These are phyloP conservation scores for Galerina sulciceps DNA, from an alignment of 768 basidiomycete species.

Conservation along the genomic window DNA sequence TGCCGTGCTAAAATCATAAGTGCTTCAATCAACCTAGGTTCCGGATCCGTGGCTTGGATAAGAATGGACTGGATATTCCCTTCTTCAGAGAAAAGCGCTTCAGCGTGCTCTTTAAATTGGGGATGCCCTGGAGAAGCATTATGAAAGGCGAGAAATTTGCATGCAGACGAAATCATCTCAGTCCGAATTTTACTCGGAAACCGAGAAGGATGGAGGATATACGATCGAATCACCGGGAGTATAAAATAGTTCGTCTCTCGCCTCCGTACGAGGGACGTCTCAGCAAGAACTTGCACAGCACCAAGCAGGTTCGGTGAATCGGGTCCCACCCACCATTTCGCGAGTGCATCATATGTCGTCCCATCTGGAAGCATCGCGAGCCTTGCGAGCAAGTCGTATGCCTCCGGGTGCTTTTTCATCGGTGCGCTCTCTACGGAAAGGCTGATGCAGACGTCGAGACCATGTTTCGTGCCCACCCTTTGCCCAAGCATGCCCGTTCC, in stretches of 20 bases:
- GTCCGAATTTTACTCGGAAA: background rate
- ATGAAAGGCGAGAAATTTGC: background rate
- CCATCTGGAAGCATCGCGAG: conserved; percentile 28
- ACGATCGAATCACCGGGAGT: background rate
- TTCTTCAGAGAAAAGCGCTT: background rate
- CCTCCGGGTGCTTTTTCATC: conserved; percentile 16
- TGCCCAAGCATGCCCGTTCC: background rate
- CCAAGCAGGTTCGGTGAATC: background rate
- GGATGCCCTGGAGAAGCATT: background rate
- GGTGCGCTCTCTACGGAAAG: conserved; percentile 21
- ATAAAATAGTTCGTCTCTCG: background rate
- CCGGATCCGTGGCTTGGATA: background rate
- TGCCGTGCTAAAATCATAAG: background rate
- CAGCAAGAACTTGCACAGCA: conserved; percentile 6
- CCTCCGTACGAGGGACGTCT: conserved; percentile 5
- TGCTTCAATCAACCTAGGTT: background rate
- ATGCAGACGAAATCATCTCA: background rate
- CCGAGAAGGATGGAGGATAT: background rate
- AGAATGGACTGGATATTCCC: background rate
- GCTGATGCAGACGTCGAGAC: conserved; percentile 21
- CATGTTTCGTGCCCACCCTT: conserved; percentile 9
- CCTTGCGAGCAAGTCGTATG: conserved; percentile 23
- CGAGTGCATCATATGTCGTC: conserved; percentile 2
- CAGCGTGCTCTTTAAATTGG: background rate
- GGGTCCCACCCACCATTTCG: conserved; percentile 3